Evolutionary conservation across 176 grass and related monocot genomes (phyloP).

Genomic region (Saccharum spontaneum): DNA sequence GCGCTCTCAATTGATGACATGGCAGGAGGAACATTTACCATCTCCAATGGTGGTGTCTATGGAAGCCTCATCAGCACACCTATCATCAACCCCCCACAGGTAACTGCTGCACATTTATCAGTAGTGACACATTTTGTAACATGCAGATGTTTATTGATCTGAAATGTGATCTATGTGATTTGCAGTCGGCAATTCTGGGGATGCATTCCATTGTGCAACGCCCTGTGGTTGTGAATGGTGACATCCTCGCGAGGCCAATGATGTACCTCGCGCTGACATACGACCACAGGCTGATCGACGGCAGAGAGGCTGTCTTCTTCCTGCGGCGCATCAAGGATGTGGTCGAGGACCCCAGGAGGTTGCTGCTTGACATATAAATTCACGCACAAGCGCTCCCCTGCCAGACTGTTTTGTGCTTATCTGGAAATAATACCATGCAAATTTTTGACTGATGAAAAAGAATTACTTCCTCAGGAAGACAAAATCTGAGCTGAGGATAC

Average conservation of each 20-base stretch:
- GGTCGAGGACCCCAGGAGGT: conserved; percentile 75
- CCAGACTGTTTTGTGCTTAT: conserved; percentile 41
- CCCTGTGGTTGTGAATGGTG: conserved; percentile 65
- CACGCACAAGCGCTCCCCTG: neutral
- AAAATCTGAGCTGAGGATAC: conserved; percentile 32
- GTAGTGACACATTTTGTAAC: neutral
- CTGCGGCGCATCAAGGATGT: conserved; percentile 84
- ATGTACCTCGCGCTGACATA: conserved; percentile 83
- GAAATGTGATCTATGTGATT: neutral
- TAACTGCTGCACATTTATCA: neutral
- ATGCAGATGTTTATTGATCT: conserved; percentile 12
- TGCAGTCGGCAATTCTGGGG: conserved; percentile 81
- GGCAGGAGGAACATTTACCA: conserved; percentile 90
- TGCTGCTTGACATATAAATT: conserved; percentile 69
- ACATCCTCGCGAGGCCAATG: conserved; percentile 67
- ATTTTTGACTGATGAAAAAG: conserved; percentile 53
- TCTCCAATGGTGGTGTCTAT: conserved; percentile 86
- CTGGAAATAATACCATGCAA: conserved; percentile 58
- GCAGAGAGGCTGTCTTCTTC: conserved; percentile 85
- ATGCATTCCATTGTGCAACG: conserved; percentile 85
- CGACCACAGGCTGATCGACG: conserved; percentile 78
- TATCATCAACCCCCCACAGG: conserved; percentile 87
- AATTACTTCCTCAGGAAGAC: conserved; percentile 15
- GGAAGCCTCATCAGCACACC: conserved; percentile 88
- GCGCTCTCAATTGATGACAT: conserved; percentile 90